Evolutionary conservation across 768 basidiomycete species (phyloP).

Genomic region (Gymnopilus dilepis): DNA sequence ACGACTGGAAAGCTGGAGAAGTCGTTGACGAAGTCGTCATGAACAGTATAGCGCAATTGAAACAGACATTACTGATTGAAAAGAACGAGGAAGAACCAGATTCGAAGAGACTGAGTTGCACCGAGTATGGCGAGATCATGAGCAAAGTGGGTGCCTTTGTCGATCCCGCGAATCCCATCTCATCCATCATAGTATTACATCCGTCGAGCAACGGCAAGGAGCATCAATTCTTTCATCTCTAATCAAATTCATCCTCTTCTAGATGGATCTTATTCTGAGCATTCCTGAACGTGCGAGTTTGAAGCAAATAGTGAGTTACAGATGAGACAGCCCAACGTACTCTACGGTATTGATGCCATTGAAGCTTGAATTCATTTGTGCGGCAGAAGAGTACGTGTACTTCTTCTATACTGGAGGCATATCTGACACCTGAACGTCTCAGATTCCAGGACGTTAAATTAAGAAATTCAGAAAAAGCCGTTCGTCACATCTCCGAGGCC

Average conservation of each 20-base stretch:
- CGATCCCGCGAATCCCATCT: neutral
- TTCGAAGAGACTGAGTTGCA: conserved; percentile 55
- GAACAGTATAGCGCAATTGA: conserved; percentile 64
- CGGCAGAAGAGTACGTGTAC: conserved; percentile 65
- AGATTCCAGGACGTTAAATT: conserved; percentile 75
- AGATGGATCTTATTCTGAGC: conserved; percentile 74
- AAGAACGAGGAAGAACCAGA: conserved; percentile 37
- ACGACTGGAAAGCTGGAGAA: conserved; percentile 69
- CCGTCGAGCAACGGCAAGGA: conserved; percentile 64
- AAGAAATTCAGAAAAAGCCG: conserved; percentile 78
- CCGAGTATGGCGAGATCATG: conserved; percentile 86
- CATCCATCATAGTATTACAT: conserved; percentile 68
- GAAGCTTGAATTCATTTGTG: conserved; percentile 69
- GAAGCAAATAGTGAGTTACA: conserved; percentile 67
- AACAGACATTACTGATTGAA: conserved; percentile 64
- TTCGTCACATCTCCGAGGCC: conserved; percentile 27
- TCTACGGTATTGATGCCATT: neutral
- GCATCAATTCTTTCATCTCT: neutral
- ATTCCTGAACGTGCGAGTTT: conserved; percentile 59
- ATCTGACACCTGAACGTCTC: neutral
- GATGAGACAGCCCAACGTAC: conserved; percentile 1
- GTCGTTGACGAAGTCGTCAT: conserved; percentile 76
- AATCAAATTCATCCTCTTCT: neutral
- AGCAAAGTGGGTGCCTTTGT: conserved; percentile 61
- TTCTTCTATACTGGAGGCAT: neutral